Conservation (phyloP, 225 moss, liverwort and hornwort genomes). For the Bryoerythrophyllum caledonicum region DNA sequence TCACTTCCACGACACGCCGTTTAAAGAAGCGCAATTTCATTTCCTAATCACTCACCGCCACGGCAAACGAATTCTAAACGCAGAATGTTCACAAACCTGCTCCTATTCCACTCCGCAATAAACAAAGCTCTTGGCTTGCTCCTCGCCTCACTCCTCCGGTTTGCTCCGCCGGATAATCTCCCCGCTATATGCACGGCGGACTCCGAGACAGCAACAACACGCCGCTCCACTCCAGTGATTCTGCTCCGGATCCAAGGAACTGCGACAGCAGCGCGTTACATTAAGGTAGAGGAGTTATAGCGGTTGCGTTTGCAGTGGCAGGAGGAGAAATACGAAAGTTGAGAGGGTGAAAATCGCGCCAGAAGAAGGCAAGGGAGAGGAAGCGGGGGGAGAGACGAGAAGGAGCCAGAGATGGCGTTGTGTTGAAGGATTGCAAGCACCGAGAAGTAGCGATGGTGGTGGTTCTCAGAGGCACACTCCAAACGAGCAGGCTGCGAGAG, state of each 20-base stretch:
- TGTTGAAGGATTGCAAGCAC: slow-evolving; percentile 30
- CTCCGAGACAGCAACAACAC: not conserved
- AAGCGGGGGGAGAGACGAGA: not conserved
- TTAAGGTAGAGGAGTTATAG: not conserved
- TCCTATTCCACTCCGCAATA: not conserved
- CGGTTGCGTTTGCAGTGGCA: not conserved
- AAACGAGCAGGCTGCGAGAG: slow-evolving; percentile 7
- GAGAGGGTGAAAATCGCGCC: slow-evolving; percentile 28
- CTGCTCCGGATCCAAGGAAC: not conserved
- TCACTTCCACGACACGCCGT: not conserved
- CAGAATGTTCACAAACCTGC: slow-evolving; percentile 8
- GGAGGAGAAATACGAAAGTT: slow-evolving; percentile 22
- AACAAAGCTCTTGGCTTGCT: slow-evolving; percentile 1
- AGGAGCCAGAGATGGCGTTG: slow-evolving; percentile 23
- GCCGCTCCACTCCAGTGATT: not conserved
- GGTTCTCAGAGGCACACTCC: slow-evolving; percentile 12
- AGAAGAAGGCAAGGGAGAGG: slow-evolving; percentile 19
- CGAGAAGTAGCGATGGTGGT: slow-evolving; percentile 35
- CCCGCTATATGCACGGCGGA: not conserved
- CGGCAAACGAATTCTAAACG: slow-evolving; percentile 22
- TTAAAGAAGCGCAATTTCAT: slow-evolving; percentile 31
- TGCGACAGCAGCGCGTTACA: too few relatives aligned
- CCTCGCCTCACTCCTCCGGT: not conserved
- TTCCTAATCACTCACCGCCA: slow-evolving; percentile 21
- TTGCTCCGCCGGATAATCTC: slow-evolving; percentile 1